A percentile compares a stretch with the other conserved stretches of the same genome.
Evolutionary conservation across 345 rosid species (phyloP).

Genomic region (Salix viminalis): DNA sequence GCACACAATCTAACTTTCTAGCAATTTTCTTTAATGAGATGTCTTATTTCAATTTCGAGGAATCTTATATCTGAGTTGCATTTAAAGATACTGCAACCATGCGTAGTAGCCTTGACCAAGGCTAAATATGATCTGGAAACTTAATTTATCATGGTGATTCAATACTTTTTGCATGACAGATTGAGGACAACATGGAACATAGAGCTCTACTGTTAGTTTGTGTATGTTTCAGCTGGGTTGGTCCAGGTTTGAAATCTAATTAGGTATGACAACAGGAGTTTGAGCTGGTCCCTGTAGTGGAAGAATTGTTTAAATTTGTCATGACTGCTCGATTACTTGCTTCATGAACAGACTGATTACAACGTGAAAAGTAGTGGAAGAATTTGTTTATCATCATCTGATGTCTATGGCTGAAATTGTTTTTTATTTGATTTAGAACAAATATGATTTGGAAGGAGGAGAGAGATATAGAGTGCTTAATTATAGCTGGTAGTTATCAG

Average conservation of each 20-base stretch:
- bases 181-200: too few species aligned
- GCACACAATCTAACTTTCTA: background rate
- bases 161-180: too few species aligned
- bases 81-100: background rate
- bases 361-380: too few species aligned
- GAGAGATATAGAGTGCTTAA: background rate
- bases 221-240: too few species aligned
- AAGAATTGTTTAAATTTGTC: too few species aligned
- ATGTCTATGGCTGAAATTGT: background rate
- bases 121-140: background rate
- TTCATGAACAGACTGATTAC: too few species aligned
- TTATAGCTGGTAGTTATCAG: background rate
- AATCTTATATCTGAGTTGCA: background rate
- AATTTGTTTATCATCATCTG: background rate
- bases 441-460: background rate
- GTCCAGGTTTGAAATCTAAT: too few species aligned
- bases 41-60: background rate
- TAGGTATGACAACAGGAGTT: too few species aligned
- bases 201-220: too few species aligned
- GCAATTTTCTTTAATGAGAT: background rate
- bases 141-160: too few species aligned
- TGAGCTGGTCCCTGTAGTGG: too few species aligned
- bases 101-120: background rate
- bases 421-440: background rate
- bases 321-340: too few species aligned